Evolutionary conservation across 176 grass and related monocot species (phyloP), one percentile per base, ranked within the genome.

Genomic region (Otatea glauca): DNA sequence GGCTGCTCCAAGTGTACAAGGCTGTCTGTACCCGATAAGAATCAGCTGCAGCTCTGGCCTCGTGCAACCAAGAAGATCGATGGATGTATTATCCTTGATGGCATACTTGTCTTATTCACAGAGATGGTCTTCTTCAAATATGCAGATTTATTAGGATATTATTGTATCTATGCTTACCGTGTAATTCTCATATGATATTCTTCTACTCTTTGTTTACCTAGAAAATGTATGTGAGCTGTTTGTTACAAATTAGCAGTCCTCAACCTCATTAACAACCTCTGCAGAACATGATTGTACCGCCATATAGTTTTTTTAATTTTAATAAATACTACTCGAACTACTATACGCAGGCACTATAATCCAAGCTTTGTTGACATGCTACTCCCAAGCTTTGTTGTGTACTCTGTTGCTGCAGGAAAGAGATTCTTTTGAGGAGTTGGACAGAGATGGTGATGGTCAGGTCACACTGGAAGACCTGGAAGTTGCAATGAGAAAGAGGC

Each of bases 361-460:
- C 49, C 50, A 41, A n/a, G n/a, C n/a, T n/a, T n/a, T n/a, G n/a
- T 77, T 77, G 55, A 12, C 10, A n/a, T 65, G 50, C 71, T 86
- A 54, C 51, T 71, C 62, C 14, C 47, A 72, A 39, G 29, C 21
- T 53, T 45, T 21, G 25, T 32, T 76, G 18, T 82, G 34, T 41
- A 29, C 20, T 54, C 17, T 79, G 70, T 71, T 91, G 24, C 72
- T 87, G 53, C 85, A 98, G 96, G 96, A 90, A 98, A 83, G 86
- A 85, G 88, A 12, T 98, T 98, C 86, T 98, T 98, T 98, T 87
- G 91, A 98, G 87, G 96, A 95, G 74, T 87, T 98, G 42, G 96
- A 98, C 61, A 90, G 93, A 90, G 93, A 98, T 85, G 85, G 89
- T 77, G 96, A 98, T 83, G 96, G 96, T 14, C 91, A 94, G 67